A percentile compares a stretch with the other conserved stretches of the same genome.
Conservation (phyloP, 148 eudicot species). For the Cornus controversa region DNA sequence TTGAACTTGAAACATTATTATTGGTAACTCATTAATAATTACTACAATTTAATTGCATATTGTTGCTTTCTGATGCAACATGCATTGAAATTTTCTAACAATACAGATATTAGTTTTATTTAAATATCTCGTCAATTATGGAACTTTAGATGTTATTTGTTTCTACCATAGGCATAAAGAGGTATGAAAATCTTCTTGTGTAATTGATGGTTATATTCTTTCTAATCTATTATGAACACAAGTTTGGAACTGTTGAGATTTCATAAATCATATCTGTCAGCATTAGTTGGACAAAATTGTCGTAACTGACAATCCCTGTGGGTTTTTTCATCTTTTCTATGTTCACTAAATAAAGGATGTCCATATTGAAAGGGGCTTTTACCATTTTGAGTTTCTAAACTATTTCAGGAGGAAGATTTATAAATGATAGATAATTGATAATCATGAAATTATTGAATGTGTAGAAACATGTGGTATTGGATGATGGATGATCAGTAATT, state of each 20-base stretch:
- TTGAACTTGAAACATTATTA: not conserved
- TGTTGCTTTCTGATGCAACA: not conserved
- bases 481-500: no score
- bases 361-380: no score
- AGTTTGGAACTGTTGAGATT: not conserved
- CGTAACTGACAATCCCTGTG: not conserved
- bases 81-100: not conserved
- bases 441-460: no score
- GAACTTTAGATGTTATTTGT: not conserved
- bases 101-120: not conserved
- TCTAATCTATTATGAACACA: not conserved
- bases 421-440: no score
- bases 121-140: not conserved
- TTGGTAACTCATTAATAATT: not conserved
- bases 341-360: not conserved
- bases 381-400: no score
- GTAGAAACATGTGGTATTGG: no score
- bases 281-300: not conserved
- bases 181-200: not conserved
- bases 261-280: not conserved
- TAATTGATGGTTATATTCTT: not conserved
- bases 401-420: no score
- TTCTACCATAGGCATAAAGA: not conserved
- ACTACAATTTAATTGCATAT: not conserved
- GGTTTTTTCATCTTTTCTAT: not conserved